Evolutionary conservation across 352 stramenopile genomes (phyloP).

Genomic region (Globisporangium canariense): DNA sequence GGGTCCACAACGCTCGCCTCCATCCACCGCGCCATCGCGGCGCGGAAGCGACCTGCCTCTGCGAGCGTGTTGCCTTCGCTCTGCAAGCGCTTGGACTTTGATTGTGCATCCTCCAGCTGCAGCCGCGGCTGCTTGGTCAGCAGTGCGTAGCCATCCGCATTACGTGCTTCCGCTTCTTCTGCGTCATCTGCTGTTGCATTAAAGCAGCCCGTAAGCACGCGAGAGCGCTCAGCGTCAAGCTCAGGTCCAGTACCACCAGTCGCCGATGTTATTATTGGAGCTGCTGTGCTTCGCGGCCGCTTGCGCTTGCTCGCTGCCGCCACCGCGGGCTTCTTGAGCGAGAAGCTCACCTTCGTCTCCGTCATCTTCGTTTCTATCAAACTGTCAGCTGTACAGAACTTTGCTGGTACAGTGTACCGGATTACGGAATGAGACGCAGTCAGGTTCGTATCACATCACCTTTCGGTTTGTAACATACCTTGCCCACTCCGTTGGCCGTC

Average conservation of each 20-base stretch:
- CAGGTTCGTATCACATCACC: neutral
- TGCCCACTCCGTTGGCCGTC: constrained; percentile 10
- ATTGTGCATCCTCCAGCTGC: constrained; percentile 48
- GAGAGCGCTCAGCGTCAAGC: neutral
- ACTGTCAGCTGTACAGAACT: neutral
- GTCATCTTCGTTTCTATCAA: too few species aligned
- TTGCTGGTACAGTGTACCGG: constrained; percentile 5
- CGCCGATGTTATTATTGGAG: neutral
- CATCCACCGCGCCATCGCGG: constrained; percentile 64
- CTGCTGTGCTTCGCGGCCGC: neutral
- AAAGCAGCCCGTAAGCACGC: constrained; percentile 14
- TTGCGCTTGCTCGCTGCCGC: constrained; percentile 22
- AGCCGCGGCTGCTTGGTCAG: constrained; percentile 18
- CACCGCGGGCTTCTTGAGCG: constrained; percentile 16
- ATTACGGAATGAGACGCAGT: neutral
- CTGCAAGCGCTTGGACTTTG: constrained; percentile 63
- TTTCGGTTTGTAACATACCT: constrained; percentile 6
- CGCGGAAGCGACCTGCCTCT: constrained; percentile 53
- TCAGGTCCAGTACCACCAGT: neutral
- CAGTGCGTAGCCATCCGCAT: neutral
- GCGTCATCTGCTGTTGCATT: constrained; percentile 4
- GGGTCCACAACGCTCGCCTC: constrained; percentile 50
- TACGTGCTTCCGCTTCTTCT: neutral
- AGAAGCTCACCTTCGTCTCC: constrained; percentile 28
- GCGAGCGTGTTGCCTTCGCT: constrained; percentile 77